Conservation (phyloP, 345 rosid species). For the Psidium friedrichsthalianum region DNA sequence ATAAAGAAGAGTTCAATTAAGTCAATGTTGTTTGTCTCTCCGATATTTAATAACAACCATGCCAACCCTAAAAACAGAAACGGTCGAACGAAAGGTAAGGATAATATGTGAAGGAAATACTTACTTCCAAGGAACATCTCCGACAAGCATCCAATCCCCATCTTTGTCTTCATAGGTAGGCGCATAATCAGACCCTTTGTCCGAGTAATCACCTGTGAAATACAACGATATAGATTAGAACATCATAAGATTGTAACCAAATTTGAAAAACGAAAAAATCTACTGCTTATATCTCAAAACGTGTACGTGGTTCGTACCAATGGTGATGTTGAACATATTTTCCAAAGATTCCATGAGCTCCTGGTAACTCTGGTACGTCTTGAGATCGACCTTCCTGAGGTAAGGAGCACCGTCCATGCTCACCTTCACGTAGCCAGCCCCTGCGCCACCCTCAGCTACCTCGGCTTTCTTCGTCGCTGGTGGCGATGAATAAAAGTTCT, state of each 20-base stretch:
- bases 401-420: constrained; percentile 84
- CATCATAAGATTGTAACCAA: not conserved
- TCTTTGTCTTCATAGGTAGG: constrained; percentile 82
- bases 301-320: constrained; percentile 8
- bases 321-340: constrained; percentile 45
- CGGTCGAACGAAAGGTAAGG: not conserved
- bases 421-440: constrained; percentile 52
- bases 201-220: constrained; percentile 33
- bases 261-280: not conserved
- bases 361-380: constrained; percentile 37
- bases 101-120: not conserved
- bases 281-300: not conserved
- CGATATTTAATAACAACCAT: not conserved
- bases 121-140: constrained; percentile 78
- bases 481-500: constrained; percentile 14
- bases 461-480: not conserved
- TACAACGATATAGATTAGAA: not conserved
- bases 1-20: not conserved
- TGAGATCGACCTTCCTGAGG: constrained; percentile 62
- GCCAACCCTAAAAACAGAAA: not conserved
- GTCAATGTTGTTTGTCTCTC: not conserved
- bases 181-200: constrained; percentile 50
- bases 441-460: constrained; percentile 24
- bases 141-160: constrained; percentile 86
- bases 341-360: constrained; percentile 47